A percentile compares a stretch with the other conserved stretches of the same genome.
Conservation (phyloP, 768 basidiomycete genomes). For the Cubamyces lactineus region DNA sequence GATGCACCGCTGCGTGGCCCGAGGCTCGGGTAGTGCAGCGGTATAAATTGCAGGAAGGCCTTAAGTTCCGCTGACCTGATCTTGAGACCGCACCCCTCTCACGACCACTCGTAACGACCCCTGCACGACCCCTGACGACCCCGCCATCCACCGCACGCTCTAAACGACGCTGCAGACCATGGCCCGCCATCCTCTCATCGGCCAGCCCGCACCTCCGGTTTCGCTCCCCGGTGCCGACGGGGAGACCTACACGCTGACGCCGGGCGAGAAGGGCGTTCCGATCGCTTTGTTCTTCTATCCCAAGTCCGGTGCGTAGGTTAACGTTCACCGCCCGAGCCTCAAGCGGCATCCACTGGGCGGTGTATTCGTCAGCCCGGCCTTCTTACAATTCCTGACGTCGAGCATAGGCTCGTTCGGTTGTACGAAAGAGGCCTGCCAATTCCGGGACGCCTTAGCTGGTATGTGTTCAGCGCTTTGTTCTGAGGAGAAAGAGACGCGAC, state of each 20-base stretch:
- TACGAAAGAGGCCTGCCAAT: constrained; percentile 80
- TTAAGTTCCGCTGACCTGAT: neutral
- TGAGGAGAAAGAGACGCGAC: neutral
- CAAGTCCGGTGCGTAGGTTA: constrained; percentile 51
- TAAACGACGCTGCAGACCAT: constrained; percentile 1
- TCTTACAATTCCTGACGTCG: constrained; percentile 17
- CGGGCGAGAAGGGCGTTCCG: constrained; percentile 60
- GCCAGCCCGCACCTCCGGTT: constrained; percentile 66
- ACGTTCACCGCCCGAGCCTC: neutral
- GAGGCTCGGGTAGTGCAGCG: neutral
- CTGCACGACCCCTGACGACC: constrained; percentile 14
- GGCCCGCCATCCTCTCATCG: constrained; percentile 53
- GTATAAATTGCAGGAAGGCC: constrained; percentile 12
- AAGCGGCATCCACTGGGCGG: neutral
- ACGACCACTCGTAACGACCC: constrained; percentile 9
- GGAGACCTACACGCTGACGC: constrained; percentile 58
- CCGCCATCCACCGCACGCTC: neutral
- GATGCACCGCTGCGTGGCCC: neutral
- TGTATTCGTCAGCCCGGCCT: neutral
- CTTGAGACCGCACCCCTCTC: constrained; percentile 15
- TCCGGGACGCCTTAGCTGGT: constrained; percentile 79
- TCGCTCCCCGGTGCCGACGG: constrained; percentile 69
- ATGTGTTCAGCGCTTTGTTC: constrained; percentile 28
- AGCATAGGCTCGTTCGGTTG: constrained; percentile 70
- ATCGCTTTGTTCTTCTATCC: constrained; percentile 83